Percentiles rank a stretch among this genome's conserved stretches.
These are phyloP conservation scores for Hypoxylon rickii DNA, from an alignment of 495 filamentous ascomycete species.

Conservation along the genomic window DNA sequence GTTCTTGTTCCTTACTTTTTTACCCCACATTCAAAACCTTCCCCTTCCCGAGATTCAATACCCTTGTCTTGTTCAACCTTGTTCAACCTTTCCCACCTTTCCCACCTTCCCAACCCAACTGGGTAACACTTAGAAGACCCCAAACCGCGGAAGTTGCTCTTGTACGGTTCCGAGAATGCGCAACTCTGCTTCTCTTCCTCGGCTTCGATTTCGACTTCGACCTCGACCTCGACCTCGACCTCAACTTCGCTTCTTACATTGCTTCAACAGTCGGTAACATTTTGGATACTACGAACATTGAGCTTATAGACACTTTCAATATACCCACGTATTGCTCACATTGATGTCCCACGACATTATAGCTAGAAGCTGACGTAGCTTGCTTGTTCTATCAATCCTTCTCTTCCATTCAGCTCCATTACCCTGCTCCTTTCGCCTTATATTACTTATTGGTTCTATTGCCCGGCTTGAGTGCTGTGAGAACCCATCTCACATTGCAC, in stretches of 20 bases:
- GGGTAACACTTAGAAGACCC: slow-evolving; percentile 1
- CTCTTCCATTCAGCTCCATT: background rate
- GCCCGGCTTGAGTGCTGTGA: background rate
- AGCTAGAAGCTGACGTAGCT: slow-evolving; percentile 17
- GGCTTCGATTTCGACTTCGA: background rate
- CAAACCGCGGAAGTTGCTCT: slow-evolving; percentile 13
- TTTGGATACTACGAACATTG: background rate
- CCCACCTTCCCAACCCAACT: too few species aligned
- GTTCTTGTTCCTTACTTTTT: slow-evolving; percentile 2
- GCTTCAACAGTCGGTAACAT: background rate
- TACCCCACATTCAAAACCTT: slow-evolving; percentile 26
- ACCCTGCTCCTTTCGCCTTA: background rate
- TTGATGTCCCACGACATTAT: slow-evolving; percentile 3
- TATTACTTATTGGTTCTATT: background rate
- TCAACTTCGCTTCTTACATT: background rate
- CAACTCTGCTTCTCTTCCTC: slow-evolving; percentile 6
- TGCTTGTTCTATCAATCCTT: background rate
- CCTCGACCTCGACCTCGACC: background rate
- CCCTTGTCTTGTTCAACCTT: slow-evolving; percentile 12
- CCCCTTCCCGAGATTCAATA: slow-evolving; percentile 17
- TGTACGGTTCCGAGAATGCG: slow-evolving; percentile 23
- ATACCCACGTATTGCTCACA: too few species aligned
- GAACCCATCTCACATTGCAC: slow-evolving; percentile 2
- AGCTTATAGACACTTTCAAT: background rate
- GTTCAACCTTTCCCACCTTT: too few species aligned